Evolutionary conservation across 768 basidiomycete genomes (phyloP).

Genomic region (Mycena vulgaris): DNA sequence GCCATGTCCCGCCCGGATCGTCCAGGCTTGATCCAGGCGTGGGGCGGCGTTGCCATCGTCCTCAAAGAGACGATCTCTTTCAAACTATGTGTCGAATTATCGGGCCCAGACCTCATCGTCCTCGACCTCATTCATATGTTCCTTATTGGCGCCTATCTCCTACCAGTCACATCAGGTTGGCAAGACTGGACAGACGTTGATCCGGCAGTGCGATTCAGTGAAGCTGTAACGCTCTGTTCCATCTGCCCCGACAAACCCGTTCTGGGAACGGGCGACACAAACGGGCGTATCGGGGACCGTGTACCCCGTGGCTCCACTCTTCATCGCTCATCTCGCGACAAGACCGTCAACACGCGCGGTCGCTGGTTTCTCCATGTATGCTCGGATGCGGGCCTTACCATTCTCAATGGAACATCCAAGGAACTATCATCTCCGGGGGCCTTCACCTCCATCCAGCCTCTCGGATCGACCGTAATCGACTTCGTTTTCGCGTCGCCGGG

Average conservation of each 20-base stretch:
- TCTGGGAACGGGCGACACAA: neutral
- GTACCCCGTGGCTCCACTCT: neutral
- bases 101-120: constrained; percentile 1
- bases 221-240: constrained; percentile 2
- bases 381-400: neutral
- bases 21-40: neutral
- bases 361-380: neutral
- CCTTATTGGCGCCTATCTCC: constrained; percentile 2
- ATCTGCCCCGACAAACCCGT: neutral
- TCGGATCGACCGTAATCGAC: constrained; percentile 8
- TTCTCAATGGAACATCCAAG: constrained; percentile 10
- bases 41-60: constrained; percentile 7
- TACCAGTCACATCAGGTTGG: neutral
- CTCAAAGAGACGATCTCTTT: neutral
- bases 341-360: neutral
- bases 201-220: neutral
- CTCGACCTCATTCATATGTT: constrained; percentile 8
- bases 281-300: neutral
- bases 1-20: neutral
- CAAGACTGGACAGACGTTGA: neutral
- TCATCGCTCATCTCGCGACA: neutral
- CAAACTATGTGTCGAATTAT: neutral
- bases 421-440: neutral
- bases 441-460: constrained; percentile 3
- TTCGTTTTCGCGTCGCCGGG: neutral